A percentile compares a stretch with the other conserved stretches of the same genome.
Conservation (phyloP, 2,329 filamentous ascomycete genomes). For the Madurella mycetomatis region DNA sequence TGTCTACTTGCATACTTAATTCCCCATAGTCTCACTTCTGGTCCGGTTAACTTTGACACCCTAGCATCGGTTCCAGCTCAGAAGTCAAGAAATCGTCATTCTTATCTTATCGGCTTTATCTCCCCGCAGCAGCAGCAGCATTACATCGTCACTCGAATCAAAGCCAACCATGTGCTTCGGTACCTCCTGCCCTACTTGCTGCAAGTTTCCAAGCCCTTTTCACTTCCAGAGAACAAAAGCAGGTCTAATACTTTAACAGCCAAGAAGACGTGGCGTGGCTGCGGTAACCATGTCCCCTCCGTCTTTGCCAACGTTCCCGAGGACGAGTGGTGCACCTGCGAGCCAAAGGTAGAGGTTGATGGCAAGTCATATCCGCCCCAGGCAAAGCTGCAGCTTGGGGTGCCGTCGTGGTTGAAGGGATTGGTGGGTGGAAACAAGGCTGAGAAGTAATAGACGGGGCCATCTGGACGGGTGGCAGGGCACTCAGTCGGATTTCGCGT, state of each 20-base stretch:
- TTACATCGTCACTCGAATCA: no score
- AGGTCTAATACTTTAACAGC: constrained; percentile 29
- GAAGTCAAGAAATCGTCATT: background rate
- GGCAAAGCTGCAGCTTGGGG: constrained; percentile 37
- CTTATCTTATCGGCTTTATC: background rate
- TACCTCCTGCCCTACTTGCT: constrained; percentile 39
- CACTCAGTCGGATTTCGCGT: background rate
- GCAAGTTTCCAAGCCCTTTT: constrained; percentile 28
- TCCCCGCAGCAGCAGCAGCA: background rate
- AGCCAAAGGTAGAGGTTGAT: constrained; percentile 39
- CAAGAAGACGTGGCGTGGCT: constrained; percentile 48
- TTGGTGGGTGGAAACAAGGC: constrained; percentile 23
- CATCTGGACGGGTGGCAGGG: background rate
- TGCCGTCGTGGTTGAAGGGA: constrained; percentile 36
- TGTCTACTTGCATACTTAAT: background rate
- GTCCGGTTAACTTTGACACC: background rate
- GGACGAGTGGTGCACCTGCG: constrained; percentile 46
- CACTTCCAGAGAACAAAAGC: background rate
- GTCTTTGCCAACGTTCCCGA: constrained; percentile 43
- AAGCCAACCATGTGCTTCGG: constrained; percentile 37
- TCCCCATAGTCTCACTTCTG: background rate
- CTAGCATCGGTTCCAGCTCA: background rate
- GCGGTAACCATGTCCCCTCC: constrained; percentile 43
- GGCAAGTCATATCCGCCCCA: constrained; percentile 45
- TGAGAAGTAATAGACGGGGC: background rate